Conservation (phyloP, 108 stramenopile species). For the Schizochytrium sp. region DNA sequence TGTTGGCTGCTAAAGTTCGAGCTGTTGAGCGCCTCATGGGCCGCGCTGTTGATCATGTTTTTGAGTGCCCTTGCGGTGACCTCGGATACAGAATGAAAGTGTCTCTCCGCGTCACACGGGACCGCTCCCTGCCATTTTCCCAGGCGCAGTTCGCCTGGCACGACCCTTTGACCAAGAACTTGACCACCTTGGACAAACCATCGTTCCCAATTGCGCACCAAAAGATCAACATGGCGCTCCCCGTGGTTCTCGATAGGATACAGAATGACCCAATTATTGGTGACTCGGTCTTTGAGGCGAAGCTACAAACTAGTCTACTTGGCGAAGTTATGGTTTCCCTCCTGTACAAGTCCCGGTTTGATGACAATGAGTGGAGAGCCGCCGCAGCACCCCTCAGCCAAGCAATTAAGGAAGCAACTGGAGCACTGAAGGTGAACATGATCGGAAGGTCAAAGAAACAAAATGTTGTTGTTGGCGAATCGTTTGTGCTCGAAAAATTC, state of each 20-base stretch:
- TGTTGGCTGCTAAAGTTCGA: constrained; percentile 44
- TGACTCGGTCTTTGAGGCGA: constrained; percentile 8
- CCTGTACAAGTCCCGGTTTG: background rate
- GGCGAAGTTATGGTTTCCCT: constrained; percentile 5
- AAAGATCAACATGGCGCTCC: constrained; percentile 38
- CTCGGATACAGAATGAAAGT: constrained; percentile 41
- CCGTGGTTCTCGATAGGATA: constrained; percentile 50
- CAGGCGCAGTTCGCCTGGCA: background rate
- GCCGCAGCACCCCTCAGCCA: background rate
- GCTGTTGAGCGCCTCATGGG: constrained; percentile 39
- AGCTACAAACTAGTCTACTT: background rate
- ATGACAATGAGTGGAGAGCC: background rate
- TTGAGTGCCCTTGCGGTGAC: constrained; percentile 25
- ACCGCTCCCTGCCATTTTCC: background rate
- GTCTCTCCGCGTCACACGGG: background rate
- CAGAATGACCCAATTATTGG: constrained; percentile 10
- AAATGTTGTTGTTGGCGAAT: background rate
- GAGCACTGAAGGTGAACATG: constrained; percentile 15
- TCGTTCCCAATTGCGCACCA: constrained; percentile 28
- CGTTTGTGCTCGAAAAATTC: constrained; percentile 22
- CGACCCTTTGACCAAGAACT: background rate
- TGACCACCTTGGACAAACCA: background rate
- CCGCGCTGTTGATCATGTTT: constrained; percentile 14
- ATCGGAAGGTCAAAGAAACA: constrained; percentile 22
- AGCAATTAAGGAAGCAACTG: background rate